Evolutionary conservation across 2,329 filamentous ascomycete species (phyloP).

Genomic region (Talaromyces sp.): DNA sequence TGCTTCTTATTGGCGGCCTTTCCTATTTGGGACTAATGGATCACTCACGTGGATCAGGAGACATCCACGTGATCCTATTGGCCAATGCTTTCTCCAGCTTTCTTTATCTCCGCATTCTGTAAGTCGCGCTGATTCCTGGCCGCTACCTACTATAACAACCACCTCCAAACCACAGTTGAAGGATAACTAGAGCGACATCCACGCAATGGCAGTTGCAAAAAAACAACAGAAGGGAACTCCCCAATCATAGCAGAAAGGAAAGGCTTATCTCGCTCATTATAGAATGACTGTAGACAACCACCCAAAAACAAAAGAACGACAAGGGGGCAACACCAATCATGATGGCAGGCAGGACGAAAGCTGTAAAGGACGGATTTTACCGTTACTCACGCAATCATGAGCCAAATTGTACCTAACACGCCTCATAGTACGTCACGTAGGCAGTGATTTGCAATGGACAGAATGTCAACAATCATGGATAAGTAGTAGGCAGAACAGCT

Average conservation of each 20-base stretch:
- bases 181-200: neutral
- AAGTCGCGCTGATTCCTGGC: neutral
- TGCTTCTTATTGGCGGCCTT: conserved; percentile 9
- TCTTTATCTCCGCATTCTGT: conserved; percentile 3
- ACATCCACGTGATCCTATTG: conserved; percentile 1
- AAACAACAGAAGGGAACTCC: neutral
- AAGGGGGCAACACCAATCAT: neutral
- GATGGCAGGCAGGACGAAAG: neutral
- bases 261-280: neutral
- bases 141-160: neutral
- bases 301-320: neutral
- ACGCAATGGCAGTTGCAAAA: neutral
- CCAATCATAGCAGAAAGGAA: too few species aligned
- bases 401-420: neutral
- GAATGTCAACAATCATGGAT: neutral
- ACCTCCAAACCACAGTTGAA: neutral
- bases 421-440: neutral
- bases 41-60: conserved; percentile 9
- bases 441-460: neutral
- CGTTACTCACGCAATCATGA: neutral
- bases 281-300: neutral
- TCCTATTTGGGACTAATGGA: neutral
- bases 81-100: neutral
- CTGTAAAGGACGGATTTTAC: neutral
- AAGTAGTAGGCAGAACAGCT: neutral